Percentiles rank a stretch among this genome's conserved stretches.
Conservation (phyloP, 352 stramenopile genomes). For the Pythium sp. region DNA sequence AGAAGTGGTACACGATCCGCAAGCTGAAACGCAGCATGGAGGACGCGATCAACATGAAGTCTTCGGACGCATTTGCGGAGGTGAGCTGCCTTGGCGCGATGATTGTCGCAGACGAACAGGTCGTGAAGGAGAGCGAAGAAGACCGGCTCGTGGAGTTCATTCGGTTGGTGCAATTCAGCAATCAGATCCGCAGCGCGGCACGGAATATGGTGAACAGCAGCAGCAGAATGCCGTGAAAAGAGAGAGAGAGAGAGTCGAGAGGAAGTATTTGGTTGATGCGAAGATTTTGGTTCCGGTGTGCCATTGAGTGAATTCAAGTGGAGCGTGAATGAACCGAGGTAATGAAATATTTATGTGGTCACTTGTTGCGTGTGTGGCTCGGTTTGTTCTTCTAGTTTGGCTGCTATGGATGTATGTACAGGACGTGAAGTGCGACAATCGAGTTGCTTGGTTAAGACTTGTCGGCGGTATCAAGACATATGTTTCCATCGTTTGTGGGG, state of each 20-base stretch:
- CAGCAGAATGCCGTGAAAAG: background rate
- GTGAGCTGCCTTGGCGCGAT: conserved; percentile 47
- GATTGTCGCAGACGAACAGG: conserved; percentile 37
- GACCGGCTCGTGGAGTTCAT: conserved; percentile 45
- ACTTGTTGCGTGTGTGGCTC: background rate
- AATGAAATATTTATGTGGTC: background rate
- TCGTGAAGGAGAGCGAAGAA: conserved; percentile 42
- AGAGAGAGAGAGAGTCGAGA: background rate
- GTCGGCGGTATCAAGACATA: no score
- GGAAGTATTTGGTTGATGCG: background rate
- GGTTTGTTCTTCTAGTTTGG: background rate
- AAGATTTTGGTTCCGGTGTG: background rate
- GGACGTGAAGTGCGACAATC: background rate
- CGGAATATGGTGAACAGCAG: conserved; percentile 26
- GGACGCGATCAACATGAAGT: conserved; percentile 56
- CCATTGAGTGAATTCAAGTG: background rate
- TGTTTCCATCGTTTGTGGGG: no score
- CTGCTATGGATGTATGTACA: background rate
- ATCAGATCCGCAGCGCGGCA: conserved; percentile 40
- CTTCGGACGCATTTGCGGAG: conserved; percentile 44
- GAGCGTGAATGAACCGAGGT: background rate
- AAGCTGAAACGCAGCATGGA: conserved; percentile 50
- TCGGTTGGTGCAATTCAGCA: conserved; percentile 49
- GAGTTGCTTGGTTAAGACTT: background rate
- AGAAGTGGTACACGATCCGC: conserved; percentile 30